Conservation (phyloP, 441 rosid species). For the Eruca vesicaria region DNA sequence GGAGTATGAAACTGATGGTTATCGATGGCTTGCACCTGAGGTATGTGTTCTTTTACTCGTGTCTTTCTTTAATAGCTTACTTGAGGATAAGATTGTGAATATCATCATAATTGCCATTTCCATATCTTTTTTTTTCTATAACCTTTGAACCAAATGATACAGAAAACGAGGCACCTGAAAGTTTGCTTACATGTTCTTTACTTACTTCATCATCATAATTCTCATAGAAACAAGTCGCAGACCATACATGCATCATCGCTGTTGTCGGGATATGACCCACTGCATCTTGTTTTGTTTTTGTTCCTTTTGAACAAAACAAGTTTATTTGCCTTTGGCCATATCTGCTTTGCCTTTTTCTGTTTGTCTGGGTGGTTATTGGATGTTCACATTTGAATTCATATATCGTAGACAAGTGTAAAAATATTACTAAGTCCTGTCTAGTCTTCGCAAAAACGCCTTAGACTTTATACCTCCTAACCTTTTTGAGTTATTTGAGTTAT, state of each 20-base stretch:
- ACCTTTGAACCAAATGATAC: slow-evolving; percentile 11
- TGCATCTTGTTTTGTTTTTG: slow-evolving; percentile 9
- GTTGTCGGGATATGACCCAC: slow-evolving; percentile 20
- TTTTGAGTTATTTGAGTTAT: background rate
- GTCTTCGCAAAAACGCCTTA: slow-evolving; percentile 33
- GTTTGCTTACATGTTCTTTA: background rate
- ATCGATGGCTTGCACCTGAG: slow-evolving; percentile 99
- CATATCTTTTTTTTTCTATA: background rate
- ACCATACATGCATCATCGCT: slow-evolving; percentile 11
- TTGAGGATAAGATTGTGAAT: background rate
- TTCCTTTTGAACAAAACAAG: slow-evolving; percentile 16
- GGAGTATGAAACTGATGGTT: slow-evolving; percentile 97
- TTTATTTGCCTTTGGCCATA: slow-evolving; percentile 9
- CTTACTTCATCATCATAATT: slow-evolving; percentile 6
- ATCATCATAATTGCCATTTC: background rate
- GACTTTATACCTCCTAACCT: slow-evolving; percentile 23
- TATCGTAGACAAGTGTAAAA: slow-evolving; percentile 25
- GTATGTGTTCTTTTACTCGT: slow-evolving; percentile 43
- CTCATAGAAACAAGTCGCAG: background rate
- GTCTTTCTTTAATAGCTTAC: slow-evolving; percentile 6
- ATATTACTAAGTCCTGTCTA: slow-evolving; percentile 25
- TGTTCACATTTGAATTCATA: slow-evolving; percentile 31
- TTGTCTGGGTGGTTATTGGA: slow-evolving; percentile 26
- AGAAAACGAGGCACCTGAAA: slow-evolving; percentile 1
- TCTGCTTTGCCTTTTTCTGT: slow-evolving; percentile 15